phyloP scores from a whole-genome alignment of 441 rosid genomes.

The Aquilaria agallochum region DNA sequence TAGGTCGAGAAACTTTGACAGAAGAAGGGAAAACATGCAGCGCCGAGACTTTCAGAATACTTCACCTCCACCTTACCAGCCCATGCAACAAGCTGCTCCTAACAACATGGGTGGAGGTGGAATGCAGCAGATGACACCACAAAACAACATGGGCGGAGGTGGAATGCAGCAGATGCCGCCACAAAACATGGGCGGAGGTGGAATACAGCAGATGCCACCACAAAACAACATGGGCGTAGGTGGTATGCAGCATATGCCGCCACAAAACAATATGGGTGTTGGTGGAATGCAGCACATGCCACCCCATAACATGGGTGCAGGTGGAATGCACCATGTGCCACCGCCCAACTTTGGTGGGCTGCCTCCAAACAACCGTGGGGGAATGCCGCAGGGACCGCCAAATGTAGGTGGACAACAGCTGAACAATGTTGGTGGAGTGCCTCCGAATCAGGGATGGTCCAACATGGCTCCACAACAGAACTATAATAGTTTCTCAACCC shows the following conservation, averaged over 20 bases:
- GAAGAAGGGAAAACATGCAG: slow-evolving; percentile 82
- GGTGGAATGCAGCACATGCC: slow-evolving; percentile 20
- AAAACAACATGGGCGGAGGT: slow-evolving; percentile 15
- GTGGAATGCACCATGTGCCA: slow-evolving; percentile 6
- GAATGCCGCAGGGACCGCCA: slow-evolving; percentile 13
- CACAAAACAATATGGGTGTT: slow-evolving; percentile 8
- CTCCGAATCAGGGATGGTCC: slow-evolving; percentile 43
- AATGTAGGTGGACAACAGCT: slow-evolving; percentile 26
- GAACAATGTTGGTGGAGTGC: slow-evolving; percentile 26
- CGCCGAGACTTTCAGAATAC: slow-evolving; percentile 25
- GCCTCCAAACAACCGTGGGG: slow-evolving; percentile 21
- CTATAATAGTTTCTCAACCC: slow-evolving; percentile 21
- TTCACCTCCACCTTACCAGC: slow-evolving; percentile 26
- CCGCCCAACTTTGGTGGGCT: slow-evolving; percentile 11
- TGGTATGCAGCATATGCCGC: slow-evolving; percentile 5
- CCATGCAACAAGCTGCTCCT: slow-evolving; percentile 20
- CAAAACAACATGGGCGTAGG: slow-evolving; percentile 14
- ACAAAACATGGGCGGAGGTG: slow-evolving; percentile 19
- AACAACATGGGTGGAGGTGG: slow-evolving; percentile 26
- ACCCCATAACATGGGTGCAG: slow-evolving; percentile 20
- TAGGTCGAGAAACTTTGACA: slow-evolving; percentile 74
- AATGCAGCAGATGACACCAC: slow-evolving; percentile 17
- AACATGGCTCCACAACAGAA: slow-evolving; percentile 24
- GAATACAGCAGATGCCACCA: slow-evolving; percentile 1
- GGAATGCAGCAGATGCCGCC: slow-evolving; percentile 24